phyloP scores from a whole-genome alignment of 2,329 filamentous ascomycete genomes.

The Penicillium sp. region DNA sequence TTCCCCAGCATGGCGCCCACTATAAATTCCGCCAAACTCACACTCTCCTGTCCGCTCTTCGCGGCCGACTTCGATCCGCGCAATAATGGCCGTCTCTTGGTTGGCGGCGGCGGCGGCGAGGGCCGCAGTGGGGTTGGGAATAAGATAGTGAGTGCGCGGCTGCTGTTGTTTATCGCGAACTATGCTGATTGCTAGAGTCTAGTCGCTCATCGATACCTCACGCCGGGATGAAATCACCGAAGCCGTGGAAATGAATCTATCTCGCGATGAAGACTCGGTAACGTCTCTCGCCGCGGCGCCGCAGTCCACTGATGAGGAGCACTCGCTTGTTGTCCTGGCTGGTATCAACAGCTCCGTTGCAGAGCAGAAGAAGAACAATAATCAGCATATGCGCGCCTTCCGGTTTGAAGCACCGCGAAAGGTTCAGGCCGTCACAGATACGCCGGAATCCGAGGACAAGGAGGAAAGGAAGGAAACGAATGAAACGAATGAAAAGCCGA shows the following conservation, averaged over 20 bases:
- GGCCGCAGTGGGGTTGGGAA: constrained; percentile 77
- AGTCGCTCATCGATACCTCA: constrained; percentile 69
- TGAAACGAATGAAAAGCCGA: constrained; percentile 18
- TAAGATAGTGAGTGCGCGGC: constrained; percentile 61
- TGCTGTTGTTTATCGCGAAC: background rate
- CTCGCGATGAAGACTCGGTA: constrained; percentile 81
- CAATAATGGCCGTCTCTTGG: constrained; percentile 68
- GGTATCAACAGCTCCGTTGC: constrained; percentile 77
- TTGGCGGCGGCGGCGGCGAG: constrained; percentile 82
- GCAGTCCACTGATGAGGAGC: constrained; percentile 47
- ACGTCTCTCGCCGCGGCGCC: constrained; percentile 68
- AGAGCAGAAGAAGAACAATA: constrained; percentile 68
- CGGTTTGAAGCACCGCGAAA: constrained; percentile 53
- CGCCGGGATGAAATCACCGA: constrained; percentile 59
- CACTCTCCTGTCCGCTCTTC: constrained; percentile 77
- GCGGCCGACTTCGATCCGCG: constrained; percentile 81
- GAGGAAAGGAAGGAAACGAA: background rate
- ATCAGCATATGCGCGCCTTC: constrained; percentile 78
- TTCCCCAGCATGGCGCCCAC: constrained; percentile 35
- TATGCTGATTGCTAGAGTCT: background rate
- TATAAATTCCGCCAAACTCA: constrained; percentile 53
- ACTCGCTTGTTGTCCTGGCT: constrained; percentile 56
- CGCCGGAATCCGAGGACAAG: constrained; percentile 11
- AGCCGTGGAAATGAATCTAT: constrained; percentile 68
- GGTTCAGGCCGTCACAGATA: background rate